Evolutionary conservation across 1,284 basidiomycete genomes (phyloP).

Genomic region (Mycosarcoma mackinlayi): DNA sequence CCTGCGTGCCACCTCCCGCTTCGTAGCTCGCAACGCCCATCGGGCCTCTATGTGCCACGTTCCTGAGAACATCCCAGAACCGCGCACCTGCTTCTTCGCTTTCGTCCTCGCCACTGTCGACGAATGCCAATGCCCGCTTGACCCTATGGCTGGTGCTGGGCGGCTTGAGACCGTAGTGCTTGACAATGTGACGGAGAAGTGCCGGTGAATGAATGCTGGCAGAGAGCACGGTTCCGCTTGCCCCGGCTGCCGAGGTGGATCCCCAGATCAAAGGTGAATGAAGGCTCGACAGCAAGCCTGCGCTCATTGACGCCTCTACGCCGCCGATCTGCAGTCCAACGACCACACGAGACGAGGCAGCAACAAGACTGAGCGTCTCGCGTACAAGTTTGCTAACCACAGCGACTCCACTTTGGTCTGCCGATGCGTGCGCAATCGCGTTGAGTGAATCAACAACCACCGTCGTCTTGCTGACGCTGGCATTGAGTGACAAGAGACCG

Average conservation of each 20-base stretch:
- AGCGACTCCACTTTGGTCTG: slow-evolving; percentile 6
- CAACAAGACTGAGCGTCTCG: slow-evolving; percentile 15
- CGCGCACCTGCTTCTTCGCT: slow-evolving; percentile 39
- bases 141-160: slow-evolving; percentile 28
- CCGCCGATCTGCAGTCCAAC: slow-evolving; percentile 44
- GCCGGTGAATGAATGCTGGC: slow-evolving; percentile 40
- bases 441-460: slow-evolving; percentile 58
- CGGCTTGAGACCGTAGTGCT: slow-evolving; percentile 54
- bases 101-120: slow-evolving; percentile 14
- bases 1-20: slow-evolving; percentile 29
- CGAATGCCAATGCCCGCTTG: slow-evolving; percentile 23
- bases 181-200: slow-evolving; percentile 42
- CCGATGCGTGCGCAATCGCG: slow-evolving; percentile 24
- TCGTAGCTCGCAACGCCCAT: slow-evolving; percentile 38
- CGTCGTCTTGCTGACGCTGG: slow-evolving; percentile 23
- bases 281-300: slow-evolving; percentile 29
- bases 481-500: slow-evolving; percentile 3
- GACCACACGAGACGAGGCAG: slow-evolving; percentile 45
- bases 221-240: slow-evolving; percentile 35
- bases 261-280: slow-evolving; percentile 51
- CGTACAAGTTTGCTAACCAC: slow-evolving; percentile 26
- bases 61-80: slow-evolving; percentile 57
- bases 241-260: slow-evolving; percentile 3
- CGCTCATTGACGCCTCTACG: slow-evolving; percentile 13
- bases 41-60: slow-evolving; percentile 43